Evolutionary conservation across 495 filamentous ascomycete species (phyloP).

Genomic region (Penicillium argentinense): DNA sequence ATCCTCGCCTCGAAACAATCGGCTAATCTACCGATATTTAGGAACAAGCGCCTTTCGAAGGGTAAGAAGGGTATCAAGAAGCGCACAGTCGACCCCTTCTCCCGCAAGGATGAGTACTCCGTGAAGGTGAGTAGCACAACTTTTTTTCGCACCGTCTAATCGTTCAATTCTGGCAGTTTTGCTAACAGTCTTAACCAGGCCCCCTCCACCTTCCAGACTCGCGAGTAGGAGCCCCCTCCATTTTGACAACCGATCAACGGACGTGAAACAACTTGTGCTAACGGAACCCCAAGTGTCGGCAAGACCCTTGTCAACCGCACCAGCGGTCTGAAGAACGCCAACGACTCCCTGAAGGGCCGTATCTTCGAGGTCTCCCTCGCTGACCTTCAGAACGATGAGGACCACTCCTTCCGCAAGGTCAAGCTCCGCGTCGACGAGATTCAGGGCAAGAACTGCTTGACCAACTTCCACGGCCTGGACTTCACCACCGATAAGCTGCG

Average conservation of each 20-base stretch:
- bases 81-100: conserved; percentile 94
- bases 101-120: conserved; percentile 97
- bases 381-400: conserved; percentile 98
- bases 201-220: conserved; percentile 88
- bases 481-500: conserved; percentile 99
- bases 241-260: conserved; percentile 1
- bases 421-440: conserved; percentile 98
- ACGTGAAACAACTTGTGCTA: conserved; percentile 9
- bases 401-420: conserved; percentile 98
- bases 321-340: conserved; percentile 99
- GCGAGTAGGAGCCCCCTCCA: conserved; percentile 73
- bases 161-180: not conserved
- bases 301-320: conserved; percentile 99
- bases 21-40: conserved; percentile 40
- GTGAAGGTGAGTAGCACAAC: conserved; percentile 72
- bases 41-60: conserved; percentile 99
- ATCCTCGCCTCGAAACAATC: conserved; percentile 1
- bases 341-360: conserved; percentile 96
- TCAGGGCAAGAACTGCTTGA: conserved; percentile 99
- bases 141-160: too few species aligned
- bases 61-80: conserved; percentile 99
- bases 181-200: conserved; percentile 57
- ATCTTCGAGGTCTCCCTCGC: conserved; percentile 99
- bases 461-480: conserved; percentile 99
- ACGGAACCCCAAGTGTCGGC: conserved; percentile 68